These are phyloP conservation scores for Kwoniella bestiolae DNA, from an alignment of 768 basidiomycete genomes.

Conservation along the genomic window DNA sequence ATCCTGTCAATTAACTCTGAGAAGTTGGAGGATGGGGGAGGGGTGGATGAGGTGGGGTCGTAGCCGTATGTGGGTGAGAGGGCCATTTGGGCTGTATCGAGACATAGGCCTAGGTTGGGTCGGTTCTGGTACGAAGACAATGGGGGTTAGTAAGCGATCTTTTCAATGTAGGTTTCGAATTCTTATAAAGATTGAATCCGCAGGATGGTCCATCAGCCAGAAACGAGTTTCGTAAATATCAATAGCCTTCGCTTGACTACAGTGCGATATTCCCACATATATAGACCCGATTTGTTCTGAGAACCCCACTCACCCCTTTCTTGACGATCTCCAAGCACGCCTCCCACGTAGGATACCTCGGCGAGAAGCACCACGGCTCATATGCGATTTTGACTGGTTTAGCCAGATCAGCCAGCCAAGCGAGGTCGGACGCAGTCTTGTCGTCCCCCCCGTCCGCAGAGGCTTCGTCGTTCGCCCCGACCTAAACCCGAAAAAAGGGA, in stretches of 20 bases:
- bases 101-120: slow-evolving; percentile 44
- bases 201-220: no score
- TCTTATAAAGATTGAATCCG: no score
- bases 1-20: slow-evolving; percentile 22
- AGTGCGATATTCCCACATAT: no score
- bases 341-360: slow-evolving; percentile 34
- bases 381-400: slow-evolving; percentile 37
- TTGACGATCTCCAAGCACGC: slow-evolving; percentile 40
- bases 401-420: slow-evolving; percentile 37
- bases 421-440: slow-evolving; percentile 35
- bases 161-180: no score
- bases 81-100: slow-evolving; percentile 46
- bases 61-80: slow-evolving; percentile 41
- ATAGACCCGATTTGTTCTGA: no score
- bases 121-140: slow-evolving; percentile 18
- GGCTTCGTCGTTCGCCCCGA: slow-evolving; percentile 32
- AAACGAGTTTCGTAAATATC: no score
- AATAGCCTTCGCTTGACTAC: no score
- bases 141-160: not conserved
- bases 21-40: slow-evolving; percentile 22
- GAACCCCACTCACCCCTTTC: slow-evolving; percentile 10
- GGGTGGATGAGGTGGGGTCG: slow-evolving; percentile 34
- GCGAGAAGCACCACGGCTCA: slow-evolving; percentile 47
- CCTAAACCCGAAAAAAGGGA: no score
- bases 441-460: slow-evolving; percentile 22